Conservation (phyloP, 2,329 filamentous ascomycete genomes). For the Penicillium sp. region DNA sequence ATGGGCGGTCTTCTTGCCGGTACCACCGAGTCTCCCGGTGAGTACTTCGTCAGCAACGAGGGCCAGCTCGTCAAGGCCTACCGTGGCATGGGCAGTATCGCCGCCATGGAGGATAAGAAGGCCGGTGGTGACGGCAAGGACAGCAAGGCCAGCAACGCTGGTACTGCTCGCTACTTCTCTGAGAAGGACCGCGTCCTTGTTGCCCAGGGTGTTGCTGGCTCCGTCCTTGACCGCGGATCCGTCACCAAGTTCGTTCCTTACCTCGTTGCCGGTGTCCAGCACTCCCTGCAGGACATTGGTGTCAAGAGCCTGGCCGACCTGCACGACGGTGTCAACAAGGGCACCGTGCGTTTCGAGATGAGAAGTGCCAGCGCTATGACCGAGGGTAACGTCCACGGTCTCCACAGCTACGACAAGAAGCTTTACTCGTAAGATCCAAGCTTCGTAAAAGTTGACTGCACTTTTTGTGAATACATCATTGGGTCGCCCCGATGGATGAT, state of each 20-base stretch:
- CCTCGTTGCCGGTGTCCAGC: constrained; percentile 87
- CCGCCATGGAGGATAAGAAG: constrained; percentile 99
- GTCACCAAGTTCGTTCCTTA: constrained; percentile 95
- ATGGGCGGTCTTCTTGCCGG: constrained; percentile 97
- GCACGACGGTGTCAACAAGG: constrained; percentile 63
- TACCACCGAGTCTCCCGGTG: constrained; percentile 92
- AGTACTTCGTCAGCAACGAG: constrained; percentile 90
- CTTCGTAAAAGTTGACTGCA: constrained; percentile 13
- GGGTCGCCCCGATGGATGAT: constrained; percentile 24
- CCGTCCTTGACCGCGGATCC: constrained; percentile 53
- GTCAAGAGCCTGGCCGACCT: constrained; percentile 69
- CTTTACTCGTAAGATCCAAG: constrained; percentile 65
- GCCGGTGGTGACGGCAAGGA: constrained; percentile 65
- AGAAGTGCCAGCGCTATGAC: constrained; percentile 88
- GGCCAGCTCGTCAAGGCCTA: constrained; percentile 99
- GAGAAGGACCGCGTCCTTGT: constrained; percentile 91
- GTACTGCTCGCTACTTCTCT: constrained; percentile 95
- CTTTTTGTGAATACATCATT: constrained; percentile 19
- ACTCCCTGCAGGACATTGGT: constrained; percentile 93
- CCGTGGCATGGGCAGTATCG: constrained; percentile 96
- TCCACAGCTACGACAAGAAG: constrained; percentile 99
- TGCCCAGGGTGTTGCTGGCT: constrained; percentile 87
- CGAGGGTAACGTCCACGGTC: constrained; percentile 89
- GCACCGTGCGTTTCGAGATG: constrained; percentile 82
- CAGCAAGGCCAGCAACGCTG: constrained; percentile 67